A percentile compares a stretch with the other conserved stretches of the same genome.
Evolutionary conservation across 2,329 filamentous ascomycete genomes (phyloP).

Genomic region (Pseudogymnoascus sp.): DNA sequence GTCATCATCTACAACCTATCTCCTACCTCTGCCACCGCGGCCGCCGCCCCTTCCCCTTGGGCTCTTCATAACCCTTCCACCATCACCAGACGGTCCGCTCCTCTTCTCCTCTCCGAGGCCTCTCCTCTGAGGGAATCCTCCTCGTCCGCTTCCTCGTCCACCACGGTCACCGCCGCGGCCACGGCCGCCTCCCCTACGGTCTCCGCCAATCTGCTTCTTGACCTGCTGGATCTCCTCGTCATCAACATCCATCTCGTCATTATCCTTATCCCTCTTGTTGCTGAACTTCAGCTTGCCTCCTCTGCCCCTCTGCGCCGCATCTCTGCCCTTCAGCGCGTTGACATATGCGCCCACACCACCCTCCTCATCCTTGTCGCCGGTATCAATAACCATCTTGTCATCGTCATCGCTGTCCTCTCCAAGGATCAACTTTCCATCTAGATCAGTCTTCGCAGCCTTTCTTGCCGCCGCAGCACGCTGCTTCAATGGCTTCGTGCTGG

Average conservation of each 20-base stretch:
- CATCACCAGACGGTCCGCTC: constrained; percentile 18
- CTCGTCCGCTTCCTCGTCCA: constrained; percentile 33
- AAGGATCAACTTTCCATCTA: constrained; percentile 76
- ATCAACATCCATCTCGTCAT: constrained; percentile 43
- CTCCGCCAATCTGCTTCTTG: constrained; percentile 38
- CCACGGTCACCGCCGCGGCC: constrained; percentile 29
- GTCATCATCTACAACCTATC: constrained; percentile 14
- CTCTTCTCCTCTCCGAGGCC: constrained; percentile 39
- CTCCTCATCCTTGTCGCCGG: constrained; percentile 37
- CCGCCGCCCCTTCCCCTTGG: neutral
- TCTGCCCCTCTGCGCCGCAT: constrained; percentile 56
- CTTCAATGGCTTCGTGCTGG: constrained; percentile 74
- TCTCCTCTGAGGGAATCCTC: constrained; percentile 41
- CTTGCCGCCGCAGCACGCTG: constrained; percentile 43
- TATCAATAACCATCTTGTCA: constrained; percentile 59
- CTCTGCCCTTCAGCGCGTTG: constrained; percentile 60
- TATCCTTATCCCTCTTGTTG: constrained; percentile 53
- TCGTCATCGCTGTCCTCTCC: constrained; percentile 49
- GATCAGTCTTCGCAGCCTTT: constrained; percentile 59
- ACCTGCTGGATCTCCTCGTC: constrained; percentile 43
- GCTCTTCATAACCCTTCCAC: constrained; percentile 26
- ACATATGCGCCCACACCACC: constrained; percentile 63
- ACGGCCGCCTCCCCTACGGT: constrained; percentile 26
- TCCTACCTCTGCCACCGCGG: constrained; percentile 22
- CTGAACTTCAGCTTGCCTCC: constrained; percentile 66